Evolutionary conservation across 805 yeast species (phyloP).

Genomic region (Ogataea ramenticola): DNA sequence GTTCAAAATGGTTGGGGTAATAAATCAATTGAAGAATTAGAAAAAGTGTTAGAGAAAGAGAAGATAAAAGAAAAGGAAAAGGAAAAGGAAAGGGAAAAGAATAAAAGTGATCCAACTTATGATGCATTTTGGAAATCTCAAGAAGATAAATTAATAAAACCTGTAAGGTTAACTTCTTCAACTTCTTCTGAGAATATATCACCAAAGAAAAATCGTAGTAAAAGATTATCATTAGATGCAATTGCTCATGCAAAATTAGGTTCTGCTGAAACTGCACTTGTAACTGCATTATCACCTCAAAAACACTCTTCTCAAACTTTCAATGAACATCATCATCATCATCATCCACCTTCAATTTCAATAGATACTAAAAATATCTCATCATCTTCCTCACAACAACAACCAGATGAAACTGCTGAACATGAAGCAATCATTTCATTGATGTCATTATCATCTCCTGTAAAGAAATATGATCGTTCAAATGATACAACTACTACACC

Average conservation of each 20-base stretch:
- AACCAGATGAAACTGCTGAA: slow-evolving; percentile 26
- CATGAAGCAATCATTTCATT: slow-evolving; percentile 51
- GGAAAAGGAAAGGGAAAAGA: background rate
- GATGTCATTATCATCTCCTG: slow-evolving; percentile 49
- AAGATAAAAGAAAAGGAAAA: background rate
- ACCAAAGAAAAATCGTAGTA: background rate
- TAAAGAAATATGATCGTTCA: slow-evolving; percentile 23
- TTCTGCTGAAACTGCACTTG: slow-evolving; percentile 18
- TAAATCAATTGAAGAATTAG: slow-evolving; percentile 22
- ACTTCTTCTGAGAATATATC: background rate
- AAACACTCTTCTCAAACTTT: slow-evolving; percentile 2
- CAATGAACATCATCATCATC: background rate
- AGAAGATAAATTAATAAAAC: slow-evolving; percentile 17
- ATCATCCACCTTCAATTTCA: background rate
- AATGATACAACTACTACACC: slow-evolving; percentile 8
- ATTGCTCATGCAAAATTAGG: slow-evolving; percentile 17
- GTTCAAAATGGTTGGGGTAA: slow-evolving; percentile 30
- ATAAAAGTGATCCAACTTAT: slow-evolving; percentile 1
- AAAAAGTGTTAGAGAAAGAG: slow-evolving; percentile 15
- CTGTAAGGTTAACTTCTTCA: background rate
- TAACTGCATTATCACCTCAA: slow-evolving; percentile 18
- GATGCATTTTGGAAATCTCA: slow-evolving; percentile 23
- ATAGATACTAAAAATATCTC: background rate
- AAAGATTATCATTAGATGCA: slow-evolving; percentile 17
- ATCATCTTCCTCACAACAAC: background rate